Evolutionary conservation across 2,329 filamentous ascomycete genomes (phyloP).

Genomic region (Talaromyces sp.): DNA sequence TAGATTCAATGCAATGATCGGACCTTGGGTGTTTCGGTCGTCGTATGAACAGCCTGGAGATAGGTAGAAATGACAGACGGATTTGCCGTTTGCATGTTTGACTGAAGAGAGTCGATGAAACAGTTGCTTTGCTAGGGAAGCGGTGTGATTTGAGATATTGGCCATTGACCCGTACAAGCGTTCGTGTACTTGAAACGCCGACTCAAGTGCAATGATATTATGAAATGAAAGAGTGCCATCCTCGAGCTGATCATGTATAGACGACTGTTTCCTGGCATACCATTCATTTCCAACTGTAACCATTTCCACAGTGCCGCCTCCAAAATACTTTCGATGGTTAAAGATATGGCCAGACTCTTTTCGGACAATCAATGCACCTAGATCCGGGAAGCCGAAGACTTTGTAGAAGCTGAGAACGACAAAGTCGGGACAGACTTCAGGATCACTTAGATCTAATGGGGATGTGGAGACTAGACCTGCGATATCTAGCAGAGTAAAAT

Average conservation of each 20-base stretch:
- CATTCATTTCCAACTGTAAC: slow-evolving; percentile 76
- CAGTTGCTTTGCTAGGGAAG: slow-evolving; percentile 60
- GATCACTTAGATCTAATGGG: slow-evolving; percentile 65
- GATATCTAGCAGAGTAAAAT: slow-evolving; percentile 76
- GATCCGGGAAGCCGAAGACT: slow-evolving; percentile 93
- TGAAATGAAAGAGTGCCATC: slow-evolving; percentile 91
- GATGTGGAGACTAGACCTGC: slow-evolving; percentile 77
- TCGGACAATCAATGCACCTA: slow-evolving; percentile 79
- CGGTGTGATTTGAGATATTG: slow-evolving; percentile 67
- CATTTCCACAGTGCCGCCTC: slow-evolving; percentile 90
- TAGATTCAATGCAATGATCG: slow-evolving; percentile 81
- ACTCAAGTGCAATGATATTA: slow-evolving; percentile 76
- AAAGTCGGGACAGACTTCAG: slow-evolving; percentile 70
- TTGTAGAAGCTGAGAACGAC: slow-evolving; percentile 88
- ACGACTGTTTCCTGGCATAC: slow-evolving; percentile 71
- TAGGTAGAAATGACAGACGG: slow-evolving; percentile 66
- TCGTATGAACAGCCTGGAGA: slow-evolving; percentile 40
- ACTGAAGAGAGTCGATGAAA: slow-evolving; percentile 57
- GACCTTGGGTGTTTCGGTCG: slow-evolving; percentile 56
- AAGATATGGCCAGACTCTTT: slow-evolving; percentile 66
- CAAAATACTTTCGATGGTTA: slow-evolving; percentile 73
- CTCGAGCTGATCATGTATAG: slow-evolving; percentile 77
- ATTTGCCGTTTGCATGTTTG: slow-evolving; percentile 64
- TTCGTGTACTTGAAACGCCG: slow-evolving; percentile 67
- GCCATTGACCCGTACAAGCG: slow-evolving; percentile 69